Base-by-base conservation (phyloP, 2,329 filamentous ascomycete genomes). In the Rhynchosporium secalis region DNA sequence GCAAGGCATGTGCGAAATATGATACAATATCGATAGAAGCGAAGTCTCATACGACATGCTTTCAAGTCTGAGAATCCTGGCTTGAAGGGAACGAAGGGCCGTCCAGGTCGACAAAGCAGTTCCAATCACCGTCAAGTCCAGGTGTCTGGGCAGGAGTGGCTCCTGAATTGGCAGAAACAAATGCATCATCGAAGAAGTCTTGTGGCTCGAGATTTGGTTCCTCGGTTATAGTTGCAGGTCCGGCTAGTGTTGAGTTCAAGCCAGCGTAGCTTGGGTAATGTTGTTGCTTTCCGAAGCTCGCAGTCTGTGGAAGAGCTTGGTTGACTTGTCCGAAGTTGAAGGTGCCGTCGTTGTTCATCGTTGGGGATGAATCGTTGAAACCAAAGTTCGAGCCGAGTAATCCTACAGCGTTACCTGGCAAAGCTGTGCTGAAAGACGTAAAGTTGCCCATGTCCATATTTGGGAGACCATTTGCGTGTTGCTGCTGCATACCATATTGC, bases 361-460 rank as follows among this genome's bases (percentile, higher is more conserved):
- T 74, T 20, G 20, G 20, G 45, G 77, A 70, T 26, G 77, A 78
- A 63, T 83, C 78, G 36, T 75, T 77, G 2, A 75, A 73, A 63
- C 81, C 78, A 4, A 82, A 72, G 0, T 74, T 72, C 2, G 76
- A 74, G 15, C 79, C 81, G 5, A 85, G 74, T 20, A 85, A 74
- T 69, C 82, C 80, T 70, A 84, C 82, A 1, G 81, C 77, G 66
- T 85, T 80, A 3, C 78, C 72, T 28, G 83, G 81, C 28, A 85
- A 72, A 3, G 78, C 75, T 46, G 79, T 78, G 2, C 79, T 80
- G 59, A 85, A 75, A 28, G 58, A 60, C 36, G 46, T 38, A 45
- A 41, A 64, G 31, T 60, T 65, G 57, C 10, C 38, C 28, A 29
- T 59, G 40, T 13, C 43, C 36, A 31, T 56, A 15, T 48, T 29